Evolutionary conservation across 139 green algal genomes (phyloP).

Genomic region (Diplosphaera chodatii): DNA sequence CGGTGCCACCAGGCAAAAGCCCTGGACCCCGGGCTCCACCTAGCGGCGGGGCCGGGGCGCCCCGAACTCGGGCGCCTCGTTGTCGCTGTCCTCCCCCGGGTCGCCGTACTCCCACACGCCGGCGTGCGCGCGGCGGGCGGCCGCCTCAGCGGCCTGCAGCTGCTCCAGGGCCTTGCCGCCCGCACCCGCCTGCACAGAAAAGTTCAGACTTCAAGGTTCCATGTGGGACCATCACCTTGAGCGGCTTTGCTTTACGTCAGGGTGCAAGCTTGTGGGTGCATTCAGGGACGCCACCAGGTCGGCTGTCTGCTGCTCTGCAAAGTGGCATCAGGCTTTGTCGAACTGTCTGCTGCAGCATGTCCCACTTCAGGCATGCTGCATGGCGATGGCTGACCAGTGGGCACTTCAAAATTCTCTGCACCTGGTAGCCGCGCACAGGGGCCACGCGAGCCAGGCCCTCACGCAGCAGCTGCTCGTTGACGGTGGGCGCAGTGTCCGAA

Average conservation of each 20-base stretch:
- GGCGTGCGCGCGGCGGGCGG: slow-evolving; percentile 48
- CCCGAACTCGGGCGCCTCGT: slow-evolving; percentile 30
- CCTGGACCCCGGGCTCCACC: too few relatives aligned
- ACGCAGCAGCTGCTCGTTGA: slow-evolving; percentile 40
- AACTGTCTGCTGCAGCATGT: too few relatives aligned
- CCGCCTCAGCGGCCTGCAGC: slow-evolving; percentile 47
- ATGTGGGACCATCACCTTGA: too few relatives aligned
- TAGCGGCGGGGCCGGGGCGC: background rate
- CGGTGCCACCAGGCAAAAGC: too few relatives aligned
- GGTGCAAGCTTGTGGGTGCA: too few relatives aligned
- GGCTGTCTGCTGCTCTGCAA: too few relatives aligned
- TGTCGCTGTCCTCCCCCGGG: slow-evolving; percentile 48
- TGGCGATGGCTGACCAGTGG: too few relatives aligned
- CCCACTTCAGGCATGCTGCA: too few relatives aligned
- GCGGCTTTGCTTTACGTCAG: too few relatives aligned
- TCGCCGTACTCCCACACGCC: slow-evolving; percentile 87
- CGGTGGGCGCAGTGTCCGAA: slow-evolving; percentile 3
- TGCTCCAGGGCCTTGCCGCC: slow-evolving; percentile 19
- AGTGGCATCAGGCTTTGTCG: too few relatives aligned
- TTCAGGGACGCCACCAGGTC: too few relatives aligned
- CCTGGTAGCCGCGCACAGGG: background rate
- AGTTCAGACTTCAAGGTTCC: too few relatives aligned
- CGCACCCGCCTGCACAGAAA: background rate
- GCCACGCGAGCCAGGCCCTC: slow-evolving; percentile 30
- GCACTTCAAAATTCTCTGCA: background rate